Conservation (phyloP, 371 early-diverging fungal species). For the Capillidium heterosporum region DNA sequence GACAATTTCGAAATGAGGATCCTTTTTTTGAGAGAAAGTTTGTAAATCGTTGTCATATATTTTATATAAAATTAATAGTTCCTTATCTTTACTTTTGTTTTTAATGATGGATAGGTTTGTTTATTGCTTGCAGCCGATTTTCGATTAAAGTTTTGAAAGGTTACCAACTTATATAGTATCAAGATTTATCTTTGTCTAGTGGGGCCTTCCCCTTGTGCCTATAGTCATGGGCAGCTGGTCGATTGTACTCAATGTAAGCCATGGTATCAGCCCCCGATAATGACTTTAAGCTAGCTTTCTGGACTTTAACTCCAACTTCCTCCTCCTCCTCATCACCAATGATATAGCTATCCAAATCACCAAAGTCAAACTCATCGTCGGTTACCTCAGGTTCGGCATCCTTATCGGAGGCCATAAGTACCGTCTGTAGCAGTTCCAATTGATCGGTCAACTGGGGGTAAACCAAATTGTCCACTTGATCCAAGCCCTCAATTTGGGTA, state of each 20-base stretch:
- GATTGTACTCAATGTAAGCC: conserved; percentile 76
- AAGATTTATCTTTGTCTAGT: no score
- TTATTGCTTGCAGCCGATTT: no score
- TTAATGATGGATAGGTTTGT: no score
- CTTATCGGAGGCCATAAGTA: conserved; percentile 61
- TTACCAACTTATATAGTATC: no score
- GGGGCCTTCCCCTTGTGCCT: conserved; percentile 5
- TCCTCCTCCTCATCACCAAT: not conserved
- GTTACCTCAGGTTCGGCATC: conserved; percentile 43
- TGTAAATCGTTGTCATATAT: no score
- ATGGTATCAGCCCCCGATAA: conserved; percentile 84
- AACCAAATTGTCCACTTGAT: conserved; percentile 41
- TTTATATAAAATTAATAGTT: no score
- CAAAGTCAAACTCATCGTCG: conserved; percentile 12
- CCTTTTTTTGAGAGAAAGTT: no score
- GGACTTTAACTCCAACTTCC: conserved; percentile 13
- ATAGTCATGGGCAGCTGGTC: conserved; percentile 7
- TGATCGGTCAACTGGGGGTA: conserved; percentile 61
- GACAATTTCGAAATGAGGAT: no score
- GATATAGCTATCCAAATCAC: not conserved
- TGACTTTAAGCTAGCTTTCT: conserved; percentile 48
- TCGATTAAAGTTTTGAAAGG: no score
- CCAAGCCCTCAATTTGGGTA: conserved; percentile 62
- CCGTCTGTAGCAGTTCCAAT: conserved; percentile 71
- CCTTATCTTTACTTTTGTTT: no score